Evolutionary conservation across 306 rosid species (phyloP).

Genomic region (Rosa chinensis): DNA sequence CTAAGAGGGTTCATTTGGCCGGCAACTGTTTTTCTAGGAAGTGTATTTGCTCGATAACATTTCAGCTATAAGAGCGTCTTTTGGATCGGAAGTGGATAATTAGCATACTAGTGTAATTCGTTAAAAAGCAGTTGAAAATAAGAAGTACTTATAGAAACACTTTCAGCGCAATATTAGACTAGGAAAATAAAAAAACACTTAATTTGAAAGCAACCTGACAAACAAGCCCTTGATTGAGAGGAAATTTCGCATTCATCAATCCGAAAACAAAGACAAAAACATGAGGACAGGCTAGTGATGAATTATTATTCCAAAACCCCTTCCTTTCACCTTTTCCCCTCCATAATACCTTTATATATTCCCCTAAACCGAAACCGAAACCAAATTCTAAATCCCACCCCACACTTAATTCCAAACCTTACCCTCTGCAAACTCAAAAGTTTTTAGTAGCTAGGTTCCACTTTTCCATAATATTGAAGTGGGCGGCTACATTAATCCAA

Average conservation of each 20-base stretch:
- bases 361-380: background rate
- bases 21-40: too few relatives aligned
- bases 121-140: too few relatives aligned
- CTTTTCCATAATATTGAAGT: background rate
- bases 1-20: background rate
- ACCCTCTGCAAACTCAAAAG: background rate
- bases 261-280: background rate
- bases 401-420: background rate
- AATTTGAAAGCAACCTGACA: background rate
- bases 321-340: background rate
- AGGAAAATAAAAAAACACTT: too few relatives aligned
- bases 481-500: background rate
- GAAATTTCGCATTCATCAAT: background rate
- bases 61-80: too few relatives aligned
- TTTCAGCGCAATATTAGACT: background rate
- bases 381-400: slow-evolving; percentile 9
- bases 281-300: background rate
- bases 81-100: too few relatives aligned
- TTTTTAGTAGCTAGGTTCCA: background rate
- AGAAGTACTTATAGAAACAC: background rate
- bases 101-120: too few relatives aligned
- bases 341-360: slow-evolving; percentile 3
- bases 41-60: too few relatives aligned
- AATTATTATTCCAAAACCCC: background rate
- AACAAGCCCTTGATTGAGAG: background rate